phyloP scores from a whole-genome alignment of 768 basidiomycete genomes.

The Mycena galopus region DNA sequence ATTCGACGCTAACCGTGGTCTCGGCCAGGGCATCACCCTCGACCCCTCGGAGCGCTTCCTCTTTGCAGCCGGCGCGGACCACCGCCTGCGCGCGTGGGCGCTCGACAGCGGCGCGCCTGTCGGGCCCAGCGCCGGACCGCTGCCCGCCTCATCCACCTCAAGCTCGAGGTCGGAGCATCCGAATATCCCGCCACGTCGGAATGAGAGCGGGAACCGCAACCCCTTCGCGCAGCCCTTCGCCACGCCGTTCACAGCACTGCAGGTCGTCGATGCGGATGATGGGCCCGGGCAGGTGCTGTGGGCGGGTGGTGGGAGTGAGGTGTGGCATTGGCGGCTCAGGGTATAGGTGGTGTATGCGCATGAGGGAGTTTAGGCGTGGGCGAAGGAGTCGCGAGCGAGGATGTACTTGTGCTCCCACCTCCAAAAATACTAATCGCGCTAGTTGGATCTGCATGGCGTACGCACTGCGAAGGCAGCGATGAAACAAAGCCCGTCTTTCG shows the following conservation, averaged over 20 bases:
- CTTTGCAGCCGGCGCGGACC: slow-evolving; percentile 79
- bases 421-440: too few relatives aligned
- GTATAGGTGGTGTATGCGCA: not conserved
- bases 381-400: too few relatives aligned
- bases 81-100: slow-evolving; percentile 77
- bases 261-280: slow-evolving; percentile 14
- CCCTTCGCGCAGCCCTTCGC: slow-evolving; percentile 5
- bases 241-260: slow-evolving; percentile 2
- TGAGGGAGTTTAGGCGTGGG: too few relatives aligned
- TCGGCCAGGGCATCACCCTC: slow-evolving; percentile 67
- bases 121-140: slow-evolving; percentile 35
- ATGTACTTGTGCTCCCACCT: too few relatives aligned
- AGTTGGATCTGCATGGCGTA: too few relatives aligned
- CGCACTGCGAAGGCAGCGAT: too few relatives aligned
- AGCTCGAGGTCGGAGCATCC: too few relatives aligned
- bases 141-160: not conserved
- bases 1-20: too few relatives aligned
- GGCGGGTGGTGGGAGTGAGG: slow-evolving; percentile 11
- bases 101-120: slow-evolving; percentile 65
- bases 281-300: slow-evolving; percentile 1
- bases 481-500: too few relatives aligned
- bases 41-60: slow-evolving; percentile 71
- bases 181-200: not conserved
- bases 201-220: not conserved
- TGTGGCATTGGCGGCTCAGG: slow-evolving; percentile 15